Base-by-base conservation (phyloP, 2,329 filamentous ascomycete genomes). In the Sclerotinia borealis region DNA sequence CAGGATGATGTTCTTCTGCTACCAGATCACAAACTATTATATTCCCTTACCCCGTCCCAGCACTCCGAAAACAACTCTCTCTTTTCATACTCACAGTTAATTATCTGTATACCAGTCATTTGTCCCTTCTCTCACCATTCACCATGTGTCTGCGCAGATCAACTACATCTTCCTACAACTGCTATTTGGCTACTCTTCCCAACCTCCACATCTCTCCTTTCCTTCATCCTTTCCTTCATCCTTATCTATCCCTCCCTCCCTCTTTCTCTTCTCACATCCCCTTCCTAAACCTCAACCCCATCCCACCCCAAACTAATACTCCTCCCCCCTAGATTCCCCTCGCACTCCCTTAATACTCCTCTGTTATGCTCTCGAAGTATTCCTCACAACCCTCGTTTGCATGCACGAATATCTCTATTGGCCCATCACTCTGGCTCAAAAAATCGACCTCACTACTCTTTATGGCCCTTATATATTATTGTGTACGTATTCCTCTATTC, bases 301-400 rank as follows among this genome's bases (percentile, higher is more conserved):
- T 47, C 13, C 17, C 29, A 36, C 19, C 52, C 31, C 49, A 22
- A 17, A 39, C 61, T 34, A 65, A 66, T 25, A 66, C 15, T 27
- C 29, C 22, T 36, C n/a, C 5, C 2, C 36, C 15, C 31, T 31
- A 84, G 82, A 85, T 70, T 79, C 85, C 62, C 80, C 84, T 0
- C 78, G 82, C 54, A 68, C 86, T 5, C 84, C 86, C 0, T 74
- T 89, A 0, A 81, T 86, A 58, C 76, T 90, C 1, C 79, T 89
- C 1, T 75, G 85, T 3, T 89, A 83, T 68, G 81, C 83, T 0
- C 73, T 84, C 11, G 80, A 88, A 70, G 83, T 85, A 0, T 83
- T 80, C 41, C 66, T 89, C 62, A 88, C 86, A 1, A 88, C 87
- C 0, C 70, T 83, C 48, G 83, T 84, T 0, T 90, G 86, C 69